phyloP scores from a whole-genome alignment of 441 rosid species.

The Corymbia calophylla region DNA sequence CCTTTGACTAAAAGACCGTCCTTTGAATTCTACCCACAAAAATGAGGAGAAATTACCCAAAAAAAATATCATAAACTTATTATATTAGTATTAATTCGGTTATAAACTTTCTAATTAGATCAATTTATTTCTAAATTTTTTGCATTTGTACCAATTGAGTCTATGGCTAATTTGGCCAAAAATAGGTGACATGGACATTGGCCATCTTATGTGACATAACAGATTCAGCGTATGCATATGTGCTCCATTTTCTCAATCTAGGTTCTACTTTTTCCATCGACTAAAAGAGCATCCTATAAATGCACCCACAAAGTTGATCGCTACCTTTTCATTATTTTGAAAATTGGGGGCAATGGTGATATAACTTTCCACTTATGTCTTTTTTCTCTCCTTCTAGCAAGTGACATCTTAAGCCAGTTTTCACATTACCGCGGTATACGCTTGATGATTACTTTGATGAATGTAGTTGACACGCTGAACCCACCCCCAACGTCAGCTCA shows the following conservation, averaged over 20 bases:
- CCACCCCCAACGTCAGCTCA: background rate
- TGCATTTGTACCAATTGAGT: too few relatives aligned
- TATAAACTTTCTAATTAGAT: too few relatives aligned
- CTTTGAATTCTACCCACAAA: background rate
- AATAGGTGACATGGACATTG: rapidly evolving
- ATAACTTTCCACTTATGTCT: background rate
- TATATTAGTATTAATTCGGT: too few relatives aligned
- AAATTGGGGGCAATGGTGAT: background rate
- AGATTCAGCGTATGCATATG: background rate
- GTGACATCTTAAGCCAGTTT: background rate
- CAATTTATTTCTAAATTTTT: too few relatives aligned
- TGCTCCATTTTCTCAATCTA: background rate
- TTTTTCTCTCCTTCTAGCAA: background rate
- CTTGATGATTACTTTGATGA: background rate
- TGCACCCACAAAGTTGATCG: background rate
- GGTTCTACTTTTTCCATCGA: background rate
- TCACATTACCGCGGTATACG: background rate
- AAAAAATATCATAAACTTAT: too few relatives aligned
- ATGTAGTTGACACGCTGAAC: background rate
- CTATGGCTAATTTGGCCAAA: rapidly evolving
- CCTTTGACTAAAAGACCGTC: background rate
- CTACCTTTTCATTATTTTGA: background rate
- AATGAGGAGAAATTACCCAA: background rate
- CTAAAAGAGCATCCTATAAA: background rate
- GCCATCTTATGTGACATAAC: rapidly evolving